These are phyloP conservation scores for Trichosporon sp. DNA, from an alignment of 1,284 basidiomycete genomes.

Conservation along the genomic window DNA sequence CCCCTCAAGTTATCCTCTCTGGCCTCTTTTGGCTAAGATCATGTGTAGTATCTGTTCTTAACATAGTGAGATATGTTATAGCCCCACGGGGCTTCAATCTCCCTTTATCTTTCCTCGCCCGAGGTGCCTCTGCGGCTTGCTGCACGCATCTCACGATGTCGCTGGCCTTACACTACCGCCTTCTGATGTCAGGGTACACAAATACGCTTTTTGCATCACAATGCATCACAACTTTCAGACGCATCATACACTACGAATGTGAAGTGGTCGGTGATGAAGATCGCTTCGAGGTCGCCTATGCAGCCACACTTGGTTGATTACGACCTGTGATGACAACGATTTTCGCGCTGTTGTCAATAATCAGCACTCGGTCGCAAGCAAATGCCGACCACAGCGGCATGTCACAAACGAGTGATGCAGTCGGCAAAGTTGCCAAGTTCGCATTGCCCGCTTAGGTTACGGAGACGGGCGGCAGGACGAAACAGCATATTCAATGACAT, in stretches of 20 bases:
- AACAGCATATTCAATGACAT: no score
- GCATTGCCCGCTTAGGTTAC: no score
- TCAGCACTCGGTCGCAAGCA: no score
- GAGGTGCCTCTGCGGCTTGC: conserved; percentile 23
- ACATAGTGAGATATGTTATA: conserved; percentile 41
- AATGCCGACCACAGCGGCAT: no score
- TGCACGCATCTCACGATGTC: conserved; percentile 21
- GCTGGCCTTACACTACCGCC: conserved; percentile 25
- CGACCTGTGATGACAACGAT: no score
- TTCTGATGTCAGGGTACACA: conserved; percentile 24
- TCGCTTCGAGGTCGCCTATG: no score
- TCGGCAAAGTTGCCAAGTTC: no score
- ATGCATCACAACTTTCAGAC: background rate
- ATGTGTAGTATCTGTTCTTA: conserved; percentile 50
- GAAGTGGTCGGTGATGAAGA: no score
- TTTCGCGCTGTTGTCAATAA: no score
- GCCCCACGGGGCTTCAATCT: conserved; percentile 37
- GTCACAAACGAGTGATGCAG: no score
- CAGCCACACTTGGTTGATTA: no score
- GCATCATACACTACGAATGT: background rate
- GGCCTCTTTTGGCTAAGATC: conserved; percentile 50
- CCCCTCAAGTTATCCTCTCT: conserved; percentile 37
- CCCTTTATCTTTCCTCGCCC: conserved; percentile 34
- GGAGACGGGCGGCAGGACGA: no score
- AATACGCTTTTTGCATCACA: background rate